phyloP scores from a whole-genome alignment of 1,284 basidiomycete species.

The Puccinia hordei region DNA sequence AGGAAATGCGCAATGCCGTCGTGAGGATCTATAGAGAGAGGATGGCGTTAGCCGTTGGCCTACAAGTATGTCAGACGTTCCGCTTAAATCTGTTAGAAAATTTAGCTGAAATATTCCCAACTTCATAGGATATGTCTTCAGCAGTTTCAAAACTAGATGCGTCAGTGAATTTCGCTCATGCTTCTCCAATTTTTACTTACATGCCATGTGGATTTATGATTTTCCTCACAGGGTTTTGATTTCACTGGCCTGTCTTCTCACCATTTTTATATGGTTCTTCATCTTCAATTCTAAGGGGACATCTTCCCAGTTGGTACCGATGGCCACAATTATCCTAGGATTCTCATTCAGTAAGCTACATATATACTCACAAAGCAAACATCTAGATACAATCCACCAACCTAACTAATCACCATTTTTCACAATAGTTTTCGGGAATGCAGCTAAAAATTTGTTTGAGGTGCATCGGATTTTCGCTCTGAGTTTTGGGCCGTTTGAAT shows the following conservation, averaged over 20 bases:
- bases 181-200: not conserved
- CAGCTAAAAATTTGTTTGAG: conserved; percentile 78
- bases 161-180: conserved; percentile 7
- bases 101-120: not conserved
- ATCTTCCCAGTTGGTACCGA: conserved; percentile 73
- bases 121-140: conserved; percentile 61
- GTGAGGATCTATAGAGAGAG: conserved; percentile 78
- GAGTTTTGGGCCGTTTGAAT: not conserved
- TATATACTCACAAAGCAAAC: not conserved
- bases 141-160: conserved; percentile 73
- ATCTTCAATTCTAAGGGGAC: conserved; percentile 76
- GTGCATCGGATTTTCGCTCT: conserved; percentile 58
- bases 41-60: conserved; percentile 70
- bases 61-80: conserved; percentile 61
- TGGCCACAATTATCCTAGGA: conserved; percentile 71
- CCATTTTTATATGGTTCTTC: conserved; percentile 74
- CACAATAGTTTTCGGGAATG: conserved; percentile 68
- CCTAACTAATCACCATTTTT: conserved; percentile 58
- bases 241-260: conserved; percentile 66
- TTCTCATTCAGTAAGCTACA: conserved; percentile 55
- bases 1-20: conserved; percentile 80
- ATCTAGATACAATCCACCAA: conserved; percentile 64
- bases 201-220: not conserved
- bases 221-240: conserved; percentile 65
- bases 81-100: not conserved